Evolutionary conservation across 2,329 filamentous ascomycete species (phyloP).

Genomic region (Diplodia scrobiculata): DNA sequence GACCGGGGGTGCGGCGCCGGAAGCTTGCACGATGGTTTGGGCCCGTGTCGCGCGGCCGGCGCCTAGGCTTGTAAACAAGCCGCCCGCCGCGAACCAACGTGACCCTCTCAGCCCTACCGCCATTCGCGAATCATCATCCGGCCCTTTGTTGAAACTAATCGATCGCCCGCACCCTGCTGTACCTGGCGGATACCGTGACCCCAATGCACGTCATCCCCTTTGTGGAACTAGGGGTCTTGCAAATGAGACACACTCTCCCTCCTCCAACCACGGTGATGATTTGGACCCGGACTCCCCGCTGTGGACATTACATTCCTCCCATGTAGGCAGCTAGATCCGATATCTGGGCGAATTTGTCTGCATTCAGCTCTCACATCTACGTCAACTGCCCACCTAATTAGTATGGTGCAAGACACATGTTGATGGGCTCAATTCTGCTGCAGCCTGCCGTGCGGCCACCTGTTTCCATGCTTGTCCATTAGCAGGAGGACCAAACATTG

Average conservation of each 20-base stretch:
- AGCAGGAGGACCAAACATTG: neutral
- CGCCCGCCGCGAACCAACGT: neutral
- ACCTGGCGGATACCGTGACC: slow-evolving; percentile 8
- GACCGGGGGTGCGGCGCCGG: slow-evolving; percentile 10
- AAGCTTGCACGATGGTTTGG: neutral
- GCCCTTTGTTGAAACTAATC: slow-evolving; percentile 2
- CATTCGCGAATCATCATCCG: slow-evolving; percentile 22
- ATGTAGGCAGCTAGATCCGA: no score
- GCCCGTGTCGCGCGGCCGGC: slow-evolving; percentile 5
- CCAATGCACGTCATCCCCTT: slow-evolving; percentile 19
- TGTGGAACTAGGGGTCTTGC: slow-evolving; percentile 8
- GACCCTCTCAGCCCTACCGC: slow-evolving; percentile 9
- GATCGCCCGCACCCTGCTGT: neutral
- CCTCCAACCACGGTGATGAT: neutral
- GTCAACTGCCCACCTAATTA: no score
- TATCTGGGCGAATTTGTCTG: no score
- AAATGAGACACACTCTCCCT: slow-evolving; percentile 10
- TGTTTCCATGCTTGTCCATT: neutral
- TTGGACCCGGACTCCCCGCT: no score
- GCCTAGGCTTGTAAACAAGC: slow-evolving; percentile 18
- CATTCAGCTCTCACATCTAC: no score
- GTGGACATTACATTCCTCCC: no score
- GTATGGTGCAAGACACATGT: no score
- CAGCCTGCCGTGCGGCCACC: neutral
- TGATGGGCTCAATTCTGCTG: no score